Percentiles rank a stretch among this genome's conserved stretches.
Evolutionary conservation across 345 rosid species (phyloP).

Genomic region (Mallotus nudiflorus): DNA sequence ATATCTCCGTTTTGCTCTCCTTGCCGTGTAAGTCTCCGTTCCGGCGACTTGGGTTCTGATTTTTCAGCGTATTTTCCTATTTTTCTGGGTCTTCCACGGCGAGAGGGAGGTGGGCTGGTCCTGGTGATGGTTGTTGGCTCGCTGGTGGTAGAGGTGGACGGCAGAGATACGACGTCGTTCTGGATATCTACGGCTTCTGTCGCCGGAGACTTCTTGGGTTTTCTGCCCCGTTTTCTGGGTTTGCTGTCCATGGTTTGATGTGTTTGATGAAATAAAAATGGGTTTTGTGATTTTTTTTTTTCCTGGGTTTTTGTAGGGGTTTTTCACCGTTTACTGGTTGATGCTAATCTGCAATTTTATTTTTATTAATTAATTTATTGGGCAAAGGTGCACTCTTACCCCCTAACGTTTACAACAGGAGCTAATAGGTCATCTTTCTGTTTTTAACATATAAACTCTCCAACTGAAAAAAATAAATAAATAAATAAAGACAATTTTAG

Average conservation of each 20-base stretch:
- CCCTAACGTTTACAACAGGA: too few species aligned
- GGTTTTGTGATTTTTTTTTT: too few species aligned
- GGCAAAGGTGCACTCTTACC: too few species aligned
- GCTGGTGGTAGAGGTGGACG: constrained; percentile 27
- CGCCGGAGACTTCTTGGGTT: constrained; percentile 27
- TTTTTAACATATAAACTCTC: too few species aligned
- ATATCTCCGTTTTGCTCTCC: constrained; percentile 43
- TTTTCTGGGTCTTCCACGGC: constrained; percentile 53
- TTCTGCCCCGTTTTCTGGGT: constrained; percentile 48
- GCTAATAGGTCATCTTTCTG: too few species aligned
- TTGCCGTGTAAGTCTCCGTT: constrained; percentile 37
- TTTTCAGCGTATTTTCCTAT: constrained; percentile 29
- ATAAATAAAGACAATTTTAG: too few species aligned
- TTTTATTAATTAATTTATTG: too few species aligned
- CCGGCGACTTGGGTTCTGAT: constrained; percentile 24
- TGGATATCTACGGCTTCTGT: constrained; percentile 39
- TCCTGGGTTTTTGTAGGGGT: too few species aligned
- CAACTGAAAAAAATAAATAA: too few species aligned
- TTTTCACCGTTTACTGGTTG: too few species aligned
- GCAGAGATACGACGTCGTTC: constrained; percentile 16
- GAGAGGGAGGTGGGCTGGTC: constrained; percentile 36
- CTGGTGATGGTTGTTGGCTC: constrained; percentile 24
- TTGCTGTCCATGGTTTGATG: constrained; percentile 41
- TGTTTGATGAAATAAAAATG: too few species aligned
- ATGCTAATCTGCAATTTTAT: too few species aligned